Conservation (phyloP, 2,329 filamentous ascomycete genomes). For the Cryphonectria nitschkei region DNA sequence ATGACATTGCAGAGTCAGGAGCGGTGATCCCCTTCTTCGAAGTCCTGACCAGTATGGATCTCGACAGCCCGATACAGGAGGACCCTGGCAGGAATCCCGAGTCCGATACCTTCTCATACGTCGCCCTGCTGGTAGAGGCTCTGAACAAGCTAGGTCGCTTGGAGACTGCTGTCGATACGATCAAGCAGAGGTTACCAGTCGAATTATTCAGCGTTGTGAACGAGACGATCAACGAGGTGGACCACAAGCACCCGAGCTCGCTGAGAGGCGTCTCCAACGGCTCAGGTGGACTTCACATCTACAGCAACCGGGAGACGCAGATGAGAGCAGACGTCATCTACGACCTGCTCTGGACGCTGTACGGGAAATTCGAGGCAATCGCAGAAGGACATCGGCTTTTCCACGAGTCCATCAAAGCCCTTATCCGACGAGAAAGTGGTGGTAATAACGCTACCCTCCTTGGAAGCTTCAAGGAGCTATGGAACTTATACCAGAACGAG, state of each 20-base stretch:
- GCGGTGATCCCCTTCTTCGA: constrained; percentile 59
- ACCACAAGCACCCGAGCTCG: constrained; percentile 87
- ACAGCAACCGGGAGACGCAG: constrained; percentile 71
- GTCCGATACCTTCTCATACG: constrained; percentile 92
- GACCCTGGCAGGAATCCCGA: constrained; percentile 94
- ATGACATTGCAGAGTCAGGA: constrained; percentile 51
- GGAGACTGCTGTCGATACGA: constrained; percentile 82
- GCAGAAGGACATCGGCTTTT: constrained; percentile 93
- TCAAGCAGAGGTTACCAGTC: constrained; percentile 91
- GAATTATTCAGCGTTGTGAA: constrained; percentile 94
- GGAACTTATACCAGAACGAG: constrained; percentile 98
- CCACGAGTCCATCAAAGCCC: constrained; percentile 86
- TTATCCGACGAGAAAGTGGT: constrained; percentile 78
- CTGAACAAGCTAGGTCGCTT: constrained; percentile 87
- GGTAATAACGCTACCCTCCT: constrained; percentile 69
- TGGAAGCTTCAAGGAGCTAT: constrained; percentile 92
- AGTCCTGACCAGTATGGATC: constrained; percentile 64
- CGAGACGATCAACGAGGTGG: constrained; percentile 91
- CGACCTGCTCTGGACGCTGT: constrained; percentile 88
- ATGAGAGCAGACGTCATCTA: constrained; percentile 84
- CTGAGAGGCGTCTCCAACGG: constrained; percentile 60
- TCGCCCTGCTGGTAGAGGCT: constrained; percentile 83
- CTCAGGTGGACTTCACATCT: constrained; percentile 62
- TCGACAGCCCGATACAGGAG: constrained; percentile 69
- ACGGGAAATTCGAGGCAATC: constrained; percentile 96